These are phyloP conservation scores for Pestalotiopsis sp. DNA, from an alignment of 2,329 filamentous ascomycete species.

Conservation along the genomic window DNA sequence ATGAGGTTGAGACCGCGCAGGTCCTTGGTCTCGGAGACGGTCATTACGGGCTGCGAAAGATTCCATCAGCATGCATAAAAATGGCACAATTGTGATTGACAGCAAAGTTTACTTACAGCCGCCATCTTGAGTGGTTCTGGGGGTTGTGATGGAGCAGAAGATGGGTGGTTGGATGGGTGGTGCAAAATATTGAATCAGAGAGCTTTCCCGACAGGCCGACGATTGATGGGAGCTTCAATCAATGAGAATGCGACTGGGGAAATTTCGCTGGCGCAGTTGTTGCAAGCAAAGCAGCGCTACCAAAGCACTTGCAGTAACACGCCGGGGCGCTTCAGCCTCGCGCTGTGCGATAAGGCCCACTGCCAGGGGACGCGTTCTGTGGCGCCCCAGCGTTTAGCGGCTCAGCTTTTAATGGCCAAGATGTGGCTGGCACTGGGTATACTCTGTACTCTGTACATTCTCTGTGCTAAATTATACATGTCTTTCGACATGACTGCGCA, in stretches of 20 bases:
- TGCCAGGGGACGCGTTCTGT: too few species aligned
- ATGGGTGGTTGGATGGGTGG: not conserved
- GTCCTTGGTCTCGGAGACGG: constrained; percentile 93
- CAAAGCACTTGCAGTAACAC: too few species aligned
- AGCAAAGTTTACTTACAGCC: constrained; percentile 42
- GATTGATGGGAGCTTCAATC: not conserved
- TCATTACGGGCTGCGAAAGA: constrained; percentile 59
- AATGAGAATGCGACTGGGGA: constrained; percentile 1
- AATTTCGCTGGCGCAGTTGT: constrained; percentile 3
- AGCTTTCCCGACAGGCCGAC: not conserved
- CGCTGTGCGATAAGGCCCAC: too few species aligned
- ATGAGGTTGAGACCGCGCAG: constrained; percentile 96
- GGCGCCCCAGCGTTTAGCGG: too few species aligned
- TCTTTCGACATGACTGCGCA: too few species aligned
- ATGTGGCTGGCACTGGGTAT: too few species aligned
- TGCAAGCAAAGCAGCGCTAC: too few species aligned
- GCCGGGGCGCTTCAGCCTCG: too few species aligned
- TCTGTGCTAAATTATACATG: too few species aligned
- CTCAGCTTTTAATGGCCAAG: too few species aligned
- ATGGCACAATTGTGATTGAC: not conserved
- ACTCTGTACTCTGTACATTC: too few species aligned
- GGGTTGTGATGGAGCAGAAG: not conserved
- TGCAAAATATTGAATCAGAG: not conserved
- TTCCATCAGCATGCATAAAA: not conserved
- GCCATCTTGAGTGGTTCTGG: constrained; percentile 44